Percentiles rank a stretch among this genome's conserved stretches.
Evolutionary conservation across 352 stramenopile genomes (phyloP).

Genomic region (Detonula confervacea): DNA sequence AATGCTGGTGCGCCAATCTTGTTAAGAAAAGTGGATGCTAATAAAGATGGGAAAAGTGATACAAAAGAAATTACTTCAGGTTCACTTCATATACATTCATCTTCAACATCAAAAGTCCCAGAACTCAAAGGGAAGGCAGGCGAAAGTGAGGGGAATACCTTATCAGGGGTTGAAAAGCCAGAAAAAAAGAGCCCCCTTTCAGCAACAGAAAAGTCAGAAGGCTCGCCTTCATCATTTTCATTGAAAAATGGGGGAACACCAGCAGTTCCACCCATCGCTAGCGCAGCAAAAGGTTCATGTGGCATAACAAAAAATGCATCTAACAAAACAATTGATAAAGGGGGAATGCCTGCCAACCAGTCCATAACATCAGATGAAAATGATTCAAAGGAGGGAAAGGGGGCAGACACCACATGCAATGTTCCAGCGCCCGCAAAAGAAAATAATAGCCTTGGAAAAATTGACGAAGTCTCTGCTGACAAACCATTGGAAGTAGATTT

Average conservation of each 20-base stretch:
- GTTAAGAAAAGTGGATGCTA: neutral
- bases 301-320: neutral
- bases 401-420: neutral
- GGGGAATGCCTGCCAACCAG: neutral
- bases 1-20: neutral
- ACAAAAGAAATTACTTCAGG: neutral
- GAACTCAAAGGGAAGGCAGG: neutral
- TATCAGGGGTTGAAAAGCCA: neutral
- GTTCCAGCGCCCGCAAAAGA: neutral
- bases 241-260: too few species aligned
- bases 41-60: constrained; percentile 3
- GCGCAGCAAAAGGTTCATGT: too few species aligned
- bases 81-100: neutral
- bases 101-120: neutral
- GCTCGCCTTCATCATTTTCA: too few species aligned
- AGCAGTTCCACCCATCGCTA: too few species aligned
- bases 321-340: constrained; percentile 2
- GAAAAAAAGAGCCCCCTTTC: neutral
- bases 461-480: too few species aligned
- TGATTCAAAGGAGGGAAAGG: neutral
- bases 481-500: too few species aligned
- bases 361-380: neutral
- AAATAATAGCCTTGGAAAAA: constrained; percentile 1
- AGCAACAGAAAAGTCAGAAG: constrained; percentile 2
- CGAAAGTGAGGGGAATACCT: neutral